These are phyloP conservation scores for Chlamydomonas applanata DNA, from an alignment of 139 green algal species.

Conservation along the genomic window DNA sequence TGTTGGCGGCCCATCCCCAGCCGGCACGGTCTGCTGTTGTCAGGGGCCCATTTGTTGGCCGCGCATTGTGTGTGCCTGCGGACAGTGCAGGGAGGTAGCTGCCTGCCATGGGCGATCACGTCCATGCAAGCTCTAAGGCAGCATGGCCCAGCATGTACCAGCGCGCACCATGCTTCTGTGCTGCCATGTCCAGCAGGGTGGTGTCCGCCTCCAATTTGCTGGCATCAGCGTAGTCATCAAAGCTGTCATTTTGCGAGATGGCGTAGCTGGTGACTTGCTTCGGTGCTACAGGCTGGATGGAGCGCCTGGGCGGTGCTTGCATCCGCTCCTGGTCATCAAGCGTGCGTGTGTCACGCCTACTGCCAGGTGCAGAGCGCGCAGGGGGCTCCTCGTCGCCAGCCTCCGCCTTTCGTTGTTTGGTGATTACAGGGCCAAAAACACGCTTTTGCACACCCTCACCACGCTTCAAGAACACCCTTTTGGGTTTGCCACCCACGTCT, in stretches of 20 bases:
- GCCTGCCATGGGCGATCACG: no score
- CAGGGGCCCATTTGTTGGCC: no score
- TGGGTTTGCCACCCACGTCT: neutral
- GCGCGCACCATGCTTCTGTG: neutral
- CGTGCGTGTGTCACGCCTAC: neutral
- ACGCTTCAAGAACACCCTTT: conserved; percentile 3
- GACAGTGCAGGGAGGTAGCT: no score
- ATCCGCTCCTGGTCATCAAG: no score
- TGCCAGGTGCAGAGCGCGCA: neutral
- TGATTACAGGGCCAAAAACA: neutral
- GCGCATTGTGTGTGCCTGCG: no score
- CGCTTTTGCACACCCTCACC: conserved; percentile 8
- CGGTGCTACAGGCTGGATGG: no score
- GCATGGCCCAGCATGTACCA: neutral
- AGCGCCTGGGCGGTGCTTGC: no score
- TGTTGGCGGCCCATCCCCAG: no score
- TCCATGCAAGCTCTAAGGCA: neutral
- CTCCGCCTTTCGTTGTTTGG: neutral
- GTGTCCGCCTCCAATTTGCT: neutral
- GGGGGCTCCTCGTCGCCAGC: neutral
- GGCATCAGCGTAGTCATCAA: neutral
- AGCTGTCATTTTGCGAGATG: neutral
- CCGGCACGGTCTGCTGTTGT: no score
- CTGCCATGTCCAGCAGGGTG: conserved; percentile 14
- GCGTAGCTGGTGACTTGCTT: no score